Evolutionary conservation across 2,329 filamentous ascomycete species (phyloP), one percentile per base, ranked within the genome.

Genomic region (Didymella segeticola): DNA sequence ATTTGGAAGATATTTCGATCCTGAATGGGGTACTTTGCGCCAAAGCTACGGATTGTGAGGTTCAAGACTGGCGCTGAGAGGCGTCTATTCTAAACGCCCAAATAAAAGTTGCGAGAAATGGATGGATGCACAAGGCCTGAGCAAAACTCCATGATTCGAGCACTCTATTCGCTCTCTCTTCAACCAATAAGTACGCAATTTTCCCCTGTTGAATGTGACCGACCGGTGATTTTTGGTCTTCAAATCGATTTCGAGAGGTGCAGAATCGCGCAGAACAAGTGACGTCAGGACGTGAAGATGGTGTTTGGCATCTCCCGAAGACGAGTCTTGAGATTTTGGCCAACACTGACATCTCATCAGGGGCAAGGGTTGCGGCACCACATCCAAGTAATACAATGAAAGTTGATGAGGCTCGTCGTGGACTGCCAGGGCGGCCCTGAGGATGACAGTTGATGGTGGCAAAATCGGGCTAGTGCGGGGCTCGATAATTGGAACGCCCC

Each of bases 1-100:
- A 9, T 67, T 67, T 39, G 62, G 63, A 1, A 52, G 56, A 7
- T 66, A 59, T 29, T 67, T 67, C 31, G 63, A 67, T 22, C 47
- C 53, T 9, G 62, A 62, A 22, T 65, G 61, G 61, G 62, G 62
- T 5, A 60, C 47, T 10, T 38, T 65, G 20, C 62, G 56, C 14
- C 38, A 43, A 9, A 49, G 47, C 10, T 56, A 48, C 14, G 56
- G 55, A 4, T 33, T 56, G 8, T 60, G 47, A 57, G 7, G 8
- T 20, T 36, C 19, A 39, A 22, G 12, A n/a, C 27, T 31, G 14
- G 14, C 5, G 25, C 14, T 27, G 22, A 31, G n/a, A 36, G 7
- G 20, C 19, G 20, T 10, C 25, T 14, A 29, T 20, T 20, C 15
- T 27, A 22, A 29, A 33, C n/a, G 12, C 23, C 29, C 27, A 19